Conservation (phyloP, 192 early-diverging fungal species). For the Jimgerdemannia flammicorona region DNA sequence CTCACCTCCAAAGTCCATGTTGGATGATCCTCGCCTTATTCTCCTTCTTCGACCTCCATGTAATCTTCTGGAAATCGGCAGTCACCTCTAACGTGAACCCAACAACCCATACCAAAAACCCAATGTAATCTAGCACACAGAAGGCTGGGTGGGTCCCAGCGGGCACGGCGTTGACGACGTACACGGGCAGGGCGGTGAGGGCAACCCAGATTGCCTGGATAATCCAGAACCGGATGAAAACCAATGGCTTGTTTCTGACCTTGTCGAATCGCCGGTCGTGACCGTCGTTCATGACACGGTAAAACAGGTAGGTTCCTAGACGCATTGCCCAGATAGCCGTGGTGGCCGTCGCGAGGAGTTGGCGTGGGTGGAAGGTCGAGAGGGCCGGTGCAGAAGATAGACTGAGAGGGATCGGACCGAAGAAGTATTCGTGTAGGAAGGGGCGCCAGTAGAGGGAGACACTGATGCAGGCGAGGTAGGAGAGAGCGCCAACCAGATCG, state of each 20-base stretch:
- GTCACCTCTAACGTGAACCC: slow-evolving; percentile 23
- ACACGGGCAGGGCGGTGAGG: slow-evolving; percentile 32
- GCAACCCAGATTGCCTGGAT: slow-evolving; percentile 31
- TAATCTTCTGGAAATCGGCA: slow-evolving; percentile 30
- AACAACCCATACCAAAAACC: slow-evolving; percentile 16
- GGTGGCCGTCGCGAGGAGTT: slow-evolving; percentile 25
- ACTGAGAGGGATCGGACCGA: not conserved
- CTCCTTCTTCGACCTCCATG: slow-evolving; percentile 28
- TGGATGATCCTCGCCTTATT: slow-evolving; percentile 33
- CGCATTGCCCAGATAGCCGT: slow-evolving; percentile 25
- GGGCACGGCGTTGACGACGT: slow-evolving; percentile 14
- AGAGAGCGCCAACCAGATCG: slow-evolving; percentile 23
- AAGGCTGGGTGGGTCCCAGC: slow-evolving; percentile 22
- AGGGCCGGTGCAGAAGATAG: not conserved
- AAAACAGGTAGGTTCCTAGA: slow-evolving; percentile 26
- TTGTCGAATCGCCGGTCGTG: slow-evolving; percentile 31
- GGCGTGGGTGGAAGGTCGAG: slow-evolving; percentile 19
- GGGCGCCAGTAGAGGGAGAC: slow-evolving; percentile 23
- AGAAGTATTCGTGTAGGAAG: not conserved
- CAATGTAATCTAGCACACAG: slow-evolving; percentile 21
- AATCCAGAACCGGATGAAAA: slow-evolving; percentile 28
- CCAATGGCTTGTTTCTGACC: slow-evolving; percentile 15
- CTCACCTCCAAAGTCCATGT: slow-evolving; percentile 23
- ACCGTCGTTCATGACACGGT: slow-evolving; percentile 19
- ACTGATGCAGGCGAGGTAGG: slow-evolving; percentile 22